These are phyloP conservation scores for Dacryopinax spathularia DNA, from an alignment of 768 basidiomycete genomes.

Conservation along the genomic window DNA sequence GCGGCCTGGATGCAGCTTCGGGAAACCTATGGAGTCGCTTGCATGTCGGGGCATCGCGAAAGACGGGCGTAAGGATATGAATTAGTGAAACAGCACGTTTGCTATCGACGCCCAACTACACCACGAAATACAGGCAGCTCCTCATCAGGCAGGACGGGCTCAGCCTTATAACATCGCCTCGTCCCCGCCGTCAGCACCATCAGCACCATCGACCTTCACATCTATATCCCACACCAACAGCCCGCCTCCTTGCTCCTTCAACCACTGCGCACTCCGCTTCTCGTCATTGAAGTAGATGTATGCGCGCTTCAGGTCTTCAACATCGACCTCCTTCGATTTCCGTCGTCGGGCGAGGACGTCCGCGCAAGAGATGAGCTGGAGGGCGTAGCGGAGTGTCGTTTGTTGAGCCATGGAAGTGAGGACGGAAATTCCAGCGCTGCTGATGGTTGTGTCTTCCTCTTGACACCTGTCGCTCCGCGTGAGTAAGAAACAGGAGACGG, in stretches of 20 bases:
- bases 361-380: conserved; percentile 89
- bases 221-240: conserved; percentile 24
- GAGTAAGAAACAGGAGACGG: not conserved
- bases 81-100: too few relatives aligned
- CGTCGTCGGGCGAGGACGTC: conserved; percentile 74
- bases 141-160: too few relatives aligned
- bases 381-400: conserved; percentile 83
- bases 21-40: too few relatives aligned
- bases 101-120: too few relatives aligned
- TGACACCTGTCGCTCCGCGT: conserved; percentile 43
- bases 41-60: too few relatives aligned
- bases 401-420: conserved; percentile 77
- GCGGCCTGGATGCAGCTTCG: too few relatives aligned
- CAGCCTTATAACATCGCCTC: not conserved
- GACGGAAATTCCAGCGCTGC: conserved; percentile 56
- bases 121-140: too few relatives aligned
- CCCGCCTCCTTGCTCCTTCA: conserved; percentile 42
- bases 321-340: conserved; percentile 65
- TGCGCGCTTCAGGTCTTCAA: conserved; percentile 68
- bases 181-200: not conserved
- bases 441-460: conserved; percentile 86
- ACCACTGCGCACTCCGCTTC: conserved; percentile 80
- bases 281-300: conserved; percentile 90
- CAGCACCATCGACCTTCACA: conserved; percentile 6
- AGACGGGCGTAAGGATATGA: too few relatives aligned